These are phyloP conservation scores for Hypoxylon sp. DNA, from an alignment of 2,329 filamentous ascomycete species.

Conservation along the genomic window DNA sequence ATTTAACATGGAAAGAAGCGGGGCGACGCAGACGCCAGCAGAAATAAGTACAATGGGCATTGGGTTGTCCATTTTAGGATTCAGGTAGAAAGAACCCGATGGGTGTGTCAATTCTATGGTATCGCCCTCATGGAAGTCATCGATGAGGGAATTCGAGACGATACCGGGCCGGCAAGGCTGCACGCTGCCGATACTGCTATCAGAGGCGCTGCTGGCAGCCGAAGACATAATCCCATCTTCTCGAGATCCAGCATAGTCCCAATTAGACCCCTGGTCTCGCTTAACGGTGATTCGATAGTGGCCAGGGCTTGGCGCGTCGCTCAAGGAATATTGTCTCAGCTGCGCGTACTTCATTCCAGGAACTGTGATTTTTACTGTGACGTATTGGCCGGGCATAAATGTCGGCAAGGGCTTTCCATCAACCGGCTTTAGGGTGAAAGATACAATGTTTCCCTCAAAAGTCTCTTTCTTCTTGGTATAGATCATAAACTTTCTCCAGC, in stretches of 20 bases:
- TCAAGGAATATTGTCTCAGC: slow-evolving; percentile 80
- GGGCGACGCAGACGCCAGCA: slow-evolving; percentile 72
- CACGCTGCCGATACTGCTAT: slow-evolving; percentile 53
- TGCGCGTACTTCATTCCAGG: slow-evolving; percentile 72
- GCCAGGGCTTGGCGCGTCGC: slow-evolving; percentile 72
- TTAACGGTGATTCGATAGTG: slow-evolving; percentile 82
- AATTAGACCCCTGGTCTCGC: slow-evolving; percentile 70
- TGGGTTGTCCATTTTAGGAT: slow-evolving; percentile 59
- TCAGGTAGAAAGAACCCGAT: slow-evolving; percentile 72
- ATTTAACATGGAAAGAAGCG: slow-evolving; percentile 73
- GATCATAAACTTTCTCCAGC: slow-evolving; percentile 78
- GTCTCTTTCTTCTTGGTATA: slow-evolving; percentile 75
- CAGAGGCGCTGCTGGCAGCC: slow-evolving; percentile 53
- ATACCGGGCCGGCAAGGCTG: slow-evolving; percentile 65
- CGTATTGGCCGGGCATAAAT: slow-evolving; percentile 80
- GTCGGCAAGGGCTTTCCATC: slow-evolving; percentile 72
- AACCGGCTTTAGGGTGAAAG: slow-evolving; percentile 77
- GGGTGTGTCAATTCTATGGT: slow-evolving; percentile 77
- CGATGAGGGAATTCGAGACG: slow-evolving; percentile 79
- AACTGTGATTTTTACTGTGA: slow-evolving; percentile 73
- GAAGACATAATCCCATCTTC: slow-evolving; percentile 51
- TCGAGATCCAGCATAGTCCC: slow-evolving; percentile 39
- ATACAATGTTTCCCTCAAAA: slow-evolving; percentile 72
- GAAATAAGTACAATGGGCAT: slow-evolving; percentile 73
- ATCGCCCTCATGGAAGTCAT: slow-evolving; percentile 73